Base-by-base conservation (phyloP, 208 protist genomes). In the Trypanosoma vivax region DNA sequence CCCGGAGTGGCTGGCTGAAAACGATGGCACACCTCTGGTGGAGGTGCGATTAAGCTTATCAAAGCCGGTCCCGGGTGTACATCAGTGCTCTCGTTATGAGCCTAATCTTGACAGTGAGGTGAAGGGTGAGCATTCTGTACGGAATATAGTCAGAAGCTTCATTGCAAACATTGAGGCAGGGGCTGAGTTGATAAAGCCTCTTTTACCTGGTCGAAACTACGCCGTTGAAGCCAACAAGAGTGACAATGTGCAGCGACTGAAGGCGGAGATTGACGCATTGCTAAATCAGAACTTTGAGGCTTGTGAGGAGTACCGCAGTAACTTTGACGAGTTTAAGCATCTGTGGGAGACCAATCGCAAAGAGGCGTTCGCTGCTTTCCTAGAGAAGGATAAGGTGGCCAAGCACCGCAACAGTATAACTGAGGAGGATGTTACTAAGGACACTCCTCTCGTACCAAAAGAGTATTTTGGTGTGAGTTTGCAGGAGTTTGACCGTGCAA, bases 291-390 rank as follows among this genome's bases (percentile, higher is more conserved):
- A 88, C 76, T 65, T 80, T 52, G 65, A 76, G 38, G 63, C 70
- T 9, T 96, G 88, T 59, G 76, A 94, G 48, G 76, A 77, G 51
- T 96, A 92, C 60, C 72, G 79, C 42, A 52, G 77, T 18, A 49
- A 69, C 7, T 97, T 94, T 74, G 74, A 89, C 41, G 77, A 90
- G 50, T 96, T 95, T 63, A 87, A 81, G 50, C 78, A 88, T 43
- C 74, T 98, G n/a, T 98, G 91, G 90, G 89, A 90, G 50, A 80
- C 53, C 25, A 88, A 96, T 66, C 70, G 85, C 50, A 93, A 92
- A 54, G 74, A 84, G 43, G 70, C 76, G 4, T 97, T 97, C 57
- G 60, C 69, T 45, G 61, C 73, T 42, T 97, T 97, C 62, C 61
- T 97, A 14, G 81, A 82, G 40, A 70, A 59, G 49, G 83, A 90